A percentile compares a stretch with the other conserved stretches of the same genome.
Conservation (phyloP, 306 rosid genomes). For the Echinosophora koreensis region DNA sequence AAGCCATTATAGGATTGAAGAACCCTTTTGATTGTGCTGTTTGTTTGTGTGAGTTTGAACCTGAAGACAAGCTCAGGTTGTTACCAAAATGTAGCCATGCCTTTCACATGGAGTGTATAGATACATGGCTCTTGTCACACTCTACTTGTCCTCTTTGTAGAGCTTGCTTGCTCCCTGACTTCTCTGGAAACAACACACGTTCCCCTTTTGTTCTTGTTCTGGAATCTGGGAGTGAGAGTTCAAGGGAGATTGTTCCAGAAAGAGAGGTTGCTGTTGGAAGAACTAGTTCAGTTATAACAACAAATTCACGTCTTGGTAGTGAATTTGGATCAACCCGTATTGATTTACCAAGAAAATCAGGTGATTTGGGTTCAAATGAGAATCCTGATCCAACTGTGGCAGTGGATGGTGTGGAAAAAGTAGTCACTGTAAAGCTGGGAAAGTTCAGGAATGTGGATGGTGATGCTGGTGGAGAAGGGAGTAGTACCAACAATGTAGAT, state of each 20-base stretch:
- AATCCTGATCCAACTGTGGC: conserved; percentile 18
- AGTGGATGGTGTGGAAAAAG: conserved; percentile 58
- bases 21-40: conserved; percentile 96
- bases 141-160: conserved; percentile 97
- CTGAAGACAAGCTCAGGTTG: conserved; percentile 84
- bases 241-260: conserved; percentile 71
- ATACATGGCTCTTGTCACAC: conserved; percentile 95
- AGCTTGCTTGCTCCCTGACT: conserved; percentile 75
- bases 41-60: conserved; percentile 91
- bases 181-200: conserved; percentile 50
- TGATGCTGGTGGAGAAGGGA: conserved; percentile 60
- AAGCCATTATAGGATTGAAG: conserved; percentile 80
- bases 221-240: conserved; percentile 88
- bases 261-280: conserved; percentile 62
- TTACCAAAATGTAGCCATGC: conserved; percentile 96
- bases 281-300: conserved; percentile 56
- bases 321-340: conserved; percentile 57
- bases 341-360: conserved; percentile 37
- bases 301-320: conserved; percentile 53
- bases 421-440: conserved; percentile 84
- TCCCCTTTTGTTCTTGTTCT: conserved; percentile 86
- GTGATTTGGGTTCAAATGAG: conserved; percentile 53
- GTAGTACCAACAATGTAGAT: conserved; percentile 61
- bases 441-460: conserved; percentile 79
- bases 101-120: conserved; percentile 92